These are phyloP conservation scores for Boletus eberwhitei DNA, from an alignment of 768 basidiomycete genomes.

Conservation along the genomic window DNA sequence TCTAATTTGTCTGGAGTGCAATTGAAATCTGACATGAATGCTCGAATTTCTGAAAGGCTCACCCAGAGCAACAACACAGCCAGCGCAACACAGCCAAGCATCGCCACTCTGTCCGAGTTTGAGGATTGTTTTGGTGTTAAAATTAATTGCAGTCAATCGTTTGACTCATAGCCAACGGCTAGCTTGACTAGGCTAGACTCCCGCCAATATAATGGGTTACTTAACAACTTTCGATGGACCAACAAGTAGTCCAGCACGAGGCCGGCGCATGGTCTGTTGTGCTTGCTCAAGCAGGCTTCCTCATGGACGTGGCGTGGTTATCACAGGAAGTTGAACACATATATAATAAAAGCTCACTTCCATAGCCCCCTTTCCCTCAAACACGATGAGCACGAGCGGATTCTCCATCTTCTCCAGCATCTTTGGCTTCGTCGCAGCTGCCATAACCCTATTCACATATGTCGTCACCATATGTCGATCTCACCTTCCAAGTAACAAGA, in stretches of 20 bases:
- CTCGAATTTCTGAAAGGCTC: background rate
- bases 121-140: too few relatives aligned
- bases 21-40: background rate
- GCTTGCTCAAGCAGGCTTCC: too few relatives aligned
- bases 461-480: background rate
- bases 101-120: too few relatives aligned
- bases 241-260: background rate
- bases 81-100: background rate
- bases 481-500: slow-evolving; percentile 2
- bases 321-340: background rate
- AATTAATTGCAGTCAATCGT: too few relatives aligned
- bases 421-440: background rate
- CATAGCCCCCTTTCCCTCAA: background rate
- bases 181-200: background rate
- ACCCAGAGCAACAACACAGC: background rate
- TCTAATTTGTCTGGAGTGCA: background rate
- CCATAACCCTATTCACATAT: background rate
- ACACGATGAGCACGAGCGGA: background rate
- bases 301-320: background rate
- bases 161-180: background rate
- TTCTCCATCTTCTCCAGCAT: slow-evolving; percentile 5
- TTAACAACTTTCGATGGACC: background rate
- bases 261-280: background rate
- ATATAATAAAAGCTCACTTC: background rate
- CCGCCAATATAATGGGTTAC: too few relatives aligned